Percentiles rank a stretch among this genome's conserved stretches.
Conservation (phyloP, 2,329 filamentous ascomycete species). For the Aspergillaceae sp. region DNA sequence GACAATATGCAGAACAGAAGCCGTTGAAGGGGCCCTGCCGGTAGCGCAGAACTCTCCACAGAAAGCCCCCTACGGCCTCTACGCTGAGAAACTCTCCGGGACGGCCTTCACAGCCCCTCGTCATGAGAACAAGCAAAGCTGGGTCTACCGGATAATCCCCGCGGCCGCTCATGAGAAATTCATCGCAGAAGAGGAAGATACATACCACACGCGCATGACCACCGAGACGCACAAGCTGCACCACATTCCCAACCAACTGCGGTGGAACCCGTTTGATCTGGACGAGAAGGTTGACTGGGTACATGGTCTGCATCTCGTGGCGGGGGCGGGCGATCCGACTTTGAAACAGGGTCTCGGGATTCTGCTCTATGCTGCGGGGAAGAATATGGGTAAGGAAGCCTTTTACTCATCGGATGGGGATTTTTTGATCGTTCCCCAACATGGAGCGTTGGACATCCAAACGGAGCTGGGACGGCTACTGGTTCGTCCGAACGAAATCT, state of each 20-base stretch:
- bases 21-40: slow-evolving; percentile 64
- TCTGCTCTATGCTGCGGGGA: slow-evolving; percentile 69
- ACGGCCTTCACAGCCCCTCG: slow-evolving; percentile 64
- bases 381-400: slow-evolving; percentile 66
- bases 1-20: slow-evolving; percentile 54
- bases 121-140: slow-evolving; percentile 60
- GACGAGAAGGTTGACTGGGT: slow-evolving; percentile 62
- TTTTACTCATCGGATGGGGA: slow-evolving; percentile 83
- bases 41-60: slow-evolving; percentile 73
- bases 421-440: slow-evolving; percentile 65
- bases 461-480: slow-evolving; percentile 68
- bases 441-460: slow-evolving; percentile 64
- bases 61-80: slow-evolving; percentile 67
- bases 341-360: slow-evolving; percentile 73
- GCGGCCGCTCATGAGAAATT: slow-evolving; percentile 52
- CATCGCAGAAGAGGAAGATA: slow-evolving; percentile 34
- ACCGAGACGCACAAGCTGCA: slow-evolving; percentile 48
- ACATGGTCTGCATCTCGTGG: slow-evolving; percentile 61
- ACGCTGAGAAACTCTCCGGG: slow-evolving; percentile 70
- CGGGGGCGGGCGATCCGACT: slow-evolving; percentile 69
- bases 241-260: slow-evolving; percentile 70
- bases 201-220: slow-evolving; percentile 39
- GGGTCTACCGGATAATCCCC: slow-evolving; percentile 63
- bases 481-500: slow-evolving; percentile 70
- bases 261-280: slow-evolving; percentile 71